Evolutionary conservation across 2,329 filamentous ascomycete species (phyloP).

Genomic region (Hypomyces rosellus): DNA sequence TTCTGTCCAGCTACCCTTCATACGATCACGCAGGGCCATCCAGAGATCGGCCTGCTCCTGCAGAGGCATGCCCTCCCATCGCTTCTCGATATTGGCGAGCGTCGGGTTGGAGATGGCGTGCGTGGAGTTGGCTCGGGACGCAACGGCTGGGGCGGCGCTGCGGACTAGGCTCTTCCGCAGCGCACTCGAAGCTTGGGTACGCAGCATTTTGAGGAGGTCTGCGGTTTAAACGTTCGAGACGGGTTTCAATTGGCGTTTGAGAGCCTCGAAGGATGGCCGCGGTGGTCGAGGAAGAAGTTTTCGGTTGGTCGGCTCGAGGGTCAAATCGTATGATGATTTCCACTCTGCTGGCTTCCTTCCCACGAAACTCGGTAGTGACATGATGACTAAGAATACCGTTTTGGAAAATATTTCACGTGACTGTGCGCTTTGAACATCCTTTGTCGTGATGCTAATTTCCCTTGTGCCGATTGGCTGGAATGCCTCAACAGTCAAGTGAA

Average conservation of each 20-base stretch:
- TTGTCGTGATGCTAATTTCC: background rate
- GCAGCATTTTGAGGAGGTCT: slow-evolving; percentile 41
- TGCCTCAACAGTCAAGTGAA: slow-evolving; percentile 14
- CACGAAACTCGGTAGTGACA: slow-evolving; percentile 19
- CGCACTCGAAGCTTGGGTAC: slow-evolving; percentile 46
- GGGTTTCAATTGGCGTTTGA: slow-evolving; percentile 29
- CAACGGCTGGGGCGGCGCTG: slow-evolving; percentile 39
- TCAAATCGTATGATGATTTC: slow-evolving; percentile 25
- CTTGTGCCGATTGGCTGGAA: background rate
- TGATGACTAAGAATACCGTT: slow-evolving; percentile 15
- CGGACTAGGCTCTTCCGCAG: slow-evolving; percentile 44
- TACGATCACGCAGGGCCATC: slow-evolving; percentile 96
- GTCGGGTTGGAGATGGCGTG: slow-evolving; percentile 98
- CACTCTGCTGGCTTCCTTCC: slow-evolving; percentile 5
- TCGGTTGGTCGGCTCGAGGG: slow-evolving; percentile 19
- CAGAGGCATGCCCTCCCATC: slow-evolving; percentile 96
- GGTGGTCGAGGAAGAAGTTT: slow-evolving; percentile 17
- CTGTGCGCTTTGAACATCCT: background rate
- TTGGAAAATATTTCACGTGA: slow-evolving; percentile 13
- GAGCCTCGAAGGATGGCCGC: slow-evolving; percentile 14
- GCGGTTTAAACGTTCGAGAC: slow-evolving; percentile 12
- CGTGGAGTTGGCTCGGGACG: slow-evolving; percentile 55
- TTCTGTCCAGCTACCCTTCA: slow-evolving; percentile 97
- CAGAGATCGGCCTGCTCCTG: slow-evolving; percentile 99
- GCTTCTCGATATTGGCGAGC: slow-evolving; percentile 96